Evolutionary conservation across 352 stramenopile species (phyloP), one percentile per base, ranked within the genome.

Genomic region (Pythium sp.): DNA sequence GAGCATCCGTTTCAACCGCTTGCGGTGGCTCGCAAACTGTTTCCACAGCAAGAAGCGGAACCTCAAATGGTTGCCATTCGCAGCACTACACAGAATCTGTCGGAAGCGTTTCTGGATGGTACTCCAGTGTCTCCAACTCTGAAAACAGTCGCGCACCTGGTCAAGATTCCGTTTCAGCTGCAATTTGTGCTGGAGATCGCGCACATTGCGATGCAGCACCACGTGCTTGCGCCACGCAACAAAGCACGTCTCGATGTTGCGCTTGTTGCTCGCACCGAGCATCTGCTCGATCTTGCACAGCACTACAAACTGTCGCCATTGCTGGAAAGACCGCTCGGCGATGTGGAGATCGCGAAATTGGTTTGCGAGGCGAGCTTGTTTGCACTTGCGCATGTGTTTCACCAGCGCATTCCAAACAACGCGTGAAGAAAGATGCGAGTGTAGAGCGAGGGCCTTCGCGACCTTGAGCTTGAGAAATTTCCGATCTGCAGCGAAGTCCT

Each of bases 11-110:
- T 72, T 70, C 11, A 91, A 61, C 1, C 68, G 72, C 41, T 70
- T 68, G 7, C 69, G 54, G 8, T 82, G 70, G 8, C 8, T 38
- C 3, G 72, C 69, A 28, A 87, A 89, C 53, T 69, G 58, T 30
- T 79, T 76, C 84, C 84, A 92, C 11, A 89, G 59, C 26, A 75
- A 32, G 26, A 89, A 92, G 0, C 82, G 79, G 30, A 88, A 84
- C 5, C 79, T 73, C 14, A 87, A 8, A 22, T 72, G 76, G 20
- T 75, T 79, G 0, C 70, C 64, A 8, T 78, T 62, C 28, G 80
- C 75, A 5, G 82, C 71, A 22, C 63, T 80, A 8, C 61, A 68
- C 2, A 92, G 55, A 6, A 92, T 58, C 18, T 65, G 75, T 12
- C 73, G 64, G 28, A 80, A 79, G 18, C 73, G 77, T 14, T 41